Conservation (phyloP, 306 rosid genomes). For the Cicer cuneatum region DNA sequence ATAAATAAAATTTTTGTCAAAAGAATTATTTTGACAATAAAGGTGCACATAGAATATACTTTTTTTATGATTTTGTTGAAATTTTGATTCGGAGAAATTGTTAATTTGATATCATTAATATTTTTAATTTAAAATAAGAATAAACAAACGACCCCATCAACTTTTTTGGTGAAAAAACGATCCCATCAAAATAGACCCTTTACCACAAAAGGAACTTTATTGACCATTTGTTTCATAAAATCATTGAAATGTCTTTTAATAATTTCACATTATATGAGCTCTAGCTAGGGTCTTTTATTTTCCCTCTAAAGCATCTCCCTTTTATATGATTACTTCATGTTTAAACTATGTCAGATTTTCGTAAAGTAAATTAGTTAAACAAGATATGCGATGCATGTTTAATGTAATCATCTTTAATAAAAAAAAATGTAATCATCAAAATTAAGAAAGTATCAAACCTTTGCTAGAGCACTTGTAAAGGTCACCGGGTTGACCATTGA, state of each 20-base stretch:
- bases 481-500: conserved; percentile 97
- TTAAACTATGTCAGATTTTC: conserved; percentile 15
- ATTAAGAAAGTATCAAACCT: conserved; percentile 49
- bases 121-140: neutral
- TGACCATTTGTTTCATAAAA: conserved; percentile 5
- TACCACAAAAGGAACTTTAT: neutral
- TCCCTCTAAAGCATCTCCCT: neutral
- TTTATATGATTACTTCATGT: neutral
- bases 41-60: no score
- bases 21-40: no score
- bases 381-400: conserved; percentile 25
- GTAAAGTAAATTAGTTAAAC: conserved; percentile 9
- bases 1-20: no score
- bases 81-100: no score
- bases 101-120: neutral
- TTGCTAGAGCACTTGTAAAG: conserved; percentile 86
- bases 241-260: conserved; percentile 22
- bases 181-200: conserved; percentile 4
- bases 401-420: neutral
- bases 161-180: no score
- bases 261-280: conserved; percentile 5
- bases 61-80: no score
- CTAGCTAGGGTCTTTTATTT: neutral
- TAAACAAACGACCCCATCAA: neutral
- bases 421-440: neutral